Evolutionary conservation across 163 green algal species (phyloP), one percentile per base, ranked within the genome.

Genomic region (Chloromonas sp.): DNA sequence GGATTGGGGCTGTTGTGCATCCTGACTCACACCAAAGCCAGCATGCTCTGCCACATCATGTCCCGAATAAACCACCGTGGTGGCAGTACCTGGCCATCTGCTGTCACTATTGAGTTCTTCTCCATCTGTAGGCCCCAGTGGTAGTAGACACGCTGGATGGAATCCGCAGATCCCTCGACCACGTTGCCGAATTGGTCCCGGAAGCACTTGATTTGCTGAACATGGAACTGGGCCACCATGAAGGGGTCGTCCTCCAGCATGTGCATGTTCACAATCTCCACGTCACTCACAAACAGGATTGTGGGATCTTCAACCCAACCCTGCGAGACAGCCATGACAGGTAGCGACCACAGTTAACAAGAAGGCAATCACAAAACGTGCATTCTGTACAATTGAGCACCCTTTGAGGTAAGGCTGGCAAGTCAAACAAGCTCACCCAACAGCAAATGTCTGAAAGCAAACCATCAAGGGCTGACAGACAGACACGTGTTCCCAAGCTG

Each of bases 131-230:
- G 87, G 8, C 95, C 96, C 96, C 96, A 98, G 87, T 95, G 96
- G 88, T 98, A 98, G 87, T 96, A 97, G 74, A 98, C 94, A 1
- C 91, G 88, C 77, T 95, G 92, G 84, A 95, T 94, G 85, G 94
- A 91, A 86, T 98, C 94, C 36, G 95, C 89, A 61, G 82, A 87
- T 57, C 97, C 97, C 14, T 98, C 96, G 36, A 98, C 89, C 15
- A 99, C 94, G 85, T 98, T 98, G 84, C 95, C 96, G 87, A 96
- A 97, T 78, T 92, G 93, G 89, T 97, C 94, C n/a, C 96, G 93
- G 5, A 94, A 93, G 92, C 95, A 98, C 87, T 98, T 98, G 87
- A 98, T 95, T 91, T 99, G 96, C 90, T 99, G 96, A 86, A 90
- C 95, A 36, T 92, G 94, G 92, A 98, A 99, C 87, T 96, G 88